Conservation (phyloP, 23 red algal species). For the Gracilaria gracilis region DNA sequence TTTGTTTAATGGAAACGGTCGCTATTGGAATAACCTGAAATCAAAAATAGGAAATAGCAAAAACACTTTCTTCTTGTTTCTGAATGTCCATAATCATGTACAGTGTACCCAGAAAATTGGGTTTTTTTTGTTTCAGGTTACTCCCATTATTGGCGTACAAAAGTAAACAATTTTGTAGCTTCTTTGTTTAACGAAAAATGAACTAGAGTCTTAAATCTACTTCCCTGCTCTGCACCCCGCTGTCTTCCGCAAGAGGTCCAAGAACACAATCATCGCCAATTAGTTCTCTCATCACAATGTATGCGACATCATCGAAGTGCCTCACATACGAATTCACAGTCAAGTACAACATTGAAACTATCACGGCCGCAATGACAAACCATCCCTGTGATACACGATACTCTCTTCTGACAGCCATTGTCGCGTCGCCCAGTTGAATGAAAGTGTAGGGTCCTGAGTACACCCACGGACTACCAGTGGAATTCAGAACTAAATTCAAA, state of each 20-base stretch:
- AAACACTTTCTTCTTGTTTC: too few relatives aligned
- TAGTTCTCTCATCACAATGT: conserved; percentile 6
- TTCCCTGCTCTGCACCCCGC: background rate
- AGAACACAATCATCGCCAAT: background rate
- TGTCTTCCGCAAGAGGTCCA: background rate
- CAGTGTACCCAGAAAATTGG: too few relatives aligned
- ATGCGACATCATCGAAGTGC: conserved; percentile 9
- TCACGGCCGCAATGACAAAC: background rate
- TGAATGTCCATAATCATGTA: too few relatives aligned
- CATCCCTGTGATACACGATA: background rate
- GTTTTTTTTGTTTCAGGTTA: too few relatives aligned
- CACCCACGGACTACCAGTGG: background rate
- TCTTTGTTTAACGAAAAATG: too few relatives aligned
- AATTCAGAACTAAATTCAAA: background rate
- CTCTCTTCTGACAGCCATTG: background rate
- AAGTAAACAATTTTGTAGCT: too few relatives aligned
- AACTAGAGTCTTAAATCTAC: background rate
- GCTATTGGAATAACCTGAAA: too few relatives aligned
- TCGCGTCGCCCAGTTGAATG: background rate
- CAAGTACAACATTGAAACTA: background rate
- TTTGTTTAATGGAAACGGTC: too few relatives aligned
- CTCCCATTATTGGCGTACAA: too few relatives aligned
- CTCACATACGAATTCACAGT: background rate
- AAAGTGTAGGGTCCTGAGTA: background rate
- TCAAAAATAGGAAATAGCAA: too few relatives aligned